Evolutionary conservation across 306 rosid species (phyloP).

Genomic region (Corylus heterophylla): DNA sequence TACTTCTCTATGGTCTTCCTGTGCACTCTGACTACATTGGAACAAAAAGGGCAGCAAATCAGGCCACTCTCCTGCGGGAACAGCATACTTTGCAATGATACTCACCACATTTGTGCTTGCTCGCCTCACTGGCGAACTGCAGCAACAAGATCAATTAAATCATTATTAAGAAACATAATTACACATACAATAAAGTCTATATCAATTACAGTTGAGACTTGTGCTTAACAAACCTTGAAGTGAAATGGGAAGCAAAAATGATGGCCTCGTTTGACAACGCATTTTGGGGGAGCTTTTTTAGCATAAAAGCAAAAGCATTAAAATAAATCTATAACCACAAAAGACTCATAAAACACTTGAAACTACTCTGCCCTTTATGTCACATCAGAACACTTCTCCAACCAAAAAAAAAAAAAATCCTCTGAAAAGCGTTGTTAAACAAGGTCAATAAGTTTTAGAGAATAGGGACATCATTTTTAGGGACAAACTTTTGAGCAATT

Average conservation of each 20-base stretch:
- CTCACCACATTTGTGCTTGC: conserved; percentile 98
- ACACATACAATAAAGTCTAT: background rate
- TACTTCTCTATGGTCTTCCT: conserved; percentile 96
- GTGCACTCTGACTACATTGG: conserved; percentile 91
- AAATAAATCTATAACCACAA: too few relatives aligned
- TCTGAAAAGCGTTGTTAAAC: too few relatives aligned
- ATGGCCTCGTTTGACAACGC: background rate
- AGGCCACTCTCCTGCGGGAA: conserved; percentile 95
- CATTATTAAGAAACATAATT: background rate
- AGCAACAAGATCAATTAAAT: conserved; percentile 17
- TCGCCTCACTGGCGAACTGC: conserved; percentile 90
- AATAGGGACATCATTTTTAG: background rate
- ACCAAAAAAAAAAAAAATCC: too few relatives aligned
- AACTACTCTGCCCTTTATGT: too few relatives aligned
- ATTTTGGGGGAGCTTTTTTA: too few relatives aligned
- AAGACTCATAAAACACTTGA: too few relatives aligned
- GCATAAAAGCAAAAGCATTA: too few relatives aligned
- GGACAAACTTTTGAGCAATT: background rate
- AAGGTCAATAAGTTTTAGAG: background rate
- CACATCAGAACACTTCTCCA: too few relatives aligned
- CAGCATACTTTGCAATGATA: conserved; percentile 85
- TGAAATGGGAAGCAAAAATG: background rate
- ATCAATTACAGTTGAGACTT: background rate
- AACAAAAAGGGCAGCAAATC: conserved; percentile 92
- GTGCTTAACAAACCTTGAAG: background rate